These are phyloP conservation scores for Urostyla sp. DNA, from an alignment of 73 alveolate genomes.

Conservation along the genomic window DNA sequence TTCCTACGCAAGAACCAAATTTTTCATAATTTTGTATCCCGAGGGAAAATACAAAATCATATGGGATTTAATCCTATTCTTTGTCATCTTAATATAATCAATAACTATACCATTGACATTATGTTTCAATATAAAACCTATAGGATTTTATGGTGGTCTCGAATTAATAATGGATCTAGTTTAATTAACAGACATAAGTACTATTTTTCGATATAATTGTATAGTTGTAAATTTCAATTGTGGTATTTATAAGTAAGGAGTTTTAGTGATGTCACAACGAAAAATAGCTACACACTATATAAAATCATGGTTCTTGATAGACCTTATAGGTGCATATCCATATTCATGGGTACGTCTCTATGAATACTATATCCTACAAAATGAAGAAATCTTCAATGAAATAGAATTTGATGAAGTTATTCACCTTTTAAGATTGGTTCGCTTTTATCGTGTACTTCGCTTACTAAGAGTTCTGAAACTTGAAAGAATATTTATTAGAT, in stretches of 20 bases:
- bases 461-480: conserved; percentile 77
- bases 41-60: conserved; percentile 59
- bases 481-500: conserved; percentile 63
- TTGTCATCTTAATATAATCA: conserved; percentile 67
- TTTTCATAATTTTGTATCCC: too few species aligned
- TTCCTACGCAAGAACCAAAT: too few species aligned
- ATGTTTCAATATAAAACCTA: conserved; percentile 57
- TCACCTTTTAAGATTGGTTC: conserved; percentile 69
- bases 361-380: background rate
- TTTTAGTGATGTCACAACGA: conserved; percentile 64
- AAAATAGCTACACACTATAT: conserved; percentile 50
- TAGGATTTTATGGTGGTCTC: conserved; percentile 25
- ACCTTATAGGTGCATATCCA: conserved; percentile 70
- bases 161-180: conserved; percentile 60
- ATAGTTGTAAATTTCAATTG: conserved; percentile 63
- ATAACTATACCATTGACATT: conserved; percentile 69
- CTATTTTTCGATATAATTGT: background rate
- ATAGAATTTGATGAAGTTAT: conserved; percentile 76
- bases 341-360: conserved; percentile 52
- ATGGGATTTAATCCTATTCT: conserved; percentile 69
- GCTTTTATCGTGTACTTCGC: conserved; percentile 72
- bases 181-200: conserved; percentile 59
- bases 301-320: conserved; percentile 73
- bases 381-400: background rate
- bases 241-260: conserved; percentile 75